Base-by-base conservation (phyloP, 1,139 yeast genomes). In the Yamadazyma friedrichii region DNA sequence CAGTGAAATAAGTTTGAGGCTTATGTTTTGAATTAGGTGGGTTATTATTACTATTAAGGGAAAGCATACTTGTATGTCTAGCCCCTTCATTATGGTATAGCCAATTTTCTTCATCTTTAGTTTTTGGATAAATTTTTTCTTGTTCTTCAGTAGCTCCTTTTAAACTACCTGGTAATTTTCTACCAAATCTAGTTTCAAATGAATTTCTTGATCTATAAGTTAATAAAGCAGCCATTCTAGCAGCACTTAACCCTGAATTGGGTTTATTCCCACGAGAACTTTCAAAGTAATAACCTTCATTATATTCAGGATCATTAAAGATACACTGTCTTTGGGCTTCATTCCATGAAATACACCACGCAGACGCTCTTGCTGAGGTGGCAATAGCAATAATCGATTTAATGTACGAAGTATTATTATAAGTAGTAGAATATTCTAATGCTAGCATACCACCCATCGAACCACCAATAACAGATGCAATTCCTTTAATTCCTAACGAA, bases 371-470 rank as follows among this genome's bases (percentile, higher is more conserved):
- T 0, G 98, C 97, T 33, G 95, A 82, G 0, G 98, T 91, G 2
- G 98, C 98, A 42, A 93, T 67, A 0, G 97, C 95, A 16, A 93
- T 82, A 20, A 88, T 72, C 29, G 79, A 68, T 44, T 76, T 76
- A 15, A 93, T 95, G 55, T 80, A 93, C 3, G 71, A 76, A 2
- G 74, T 65, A n/a, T 88, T 85, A 50, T 78, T 85, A 56, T 80
- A 85, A 2, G 85, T 82, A 55, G 75, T 62, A 10, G 74, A 70
- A 74, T 91, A 93, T 60, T 93, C 98, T 50, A 93, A 66, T 0
- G 93, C 91, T 40, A 89, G 67, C 98, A 93, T 93, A n/a, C 98
- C 98, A 30, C 98, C 98, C 98, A 93, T 93, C 24, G 98, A 91
- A 0, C 98, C 98, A 25, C 98, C 98, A 43, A 93, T 78, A 4